Base-by-base conservation (phyloP, 1,284 basidiomycete species). In the Boletus sp. region DNA sequence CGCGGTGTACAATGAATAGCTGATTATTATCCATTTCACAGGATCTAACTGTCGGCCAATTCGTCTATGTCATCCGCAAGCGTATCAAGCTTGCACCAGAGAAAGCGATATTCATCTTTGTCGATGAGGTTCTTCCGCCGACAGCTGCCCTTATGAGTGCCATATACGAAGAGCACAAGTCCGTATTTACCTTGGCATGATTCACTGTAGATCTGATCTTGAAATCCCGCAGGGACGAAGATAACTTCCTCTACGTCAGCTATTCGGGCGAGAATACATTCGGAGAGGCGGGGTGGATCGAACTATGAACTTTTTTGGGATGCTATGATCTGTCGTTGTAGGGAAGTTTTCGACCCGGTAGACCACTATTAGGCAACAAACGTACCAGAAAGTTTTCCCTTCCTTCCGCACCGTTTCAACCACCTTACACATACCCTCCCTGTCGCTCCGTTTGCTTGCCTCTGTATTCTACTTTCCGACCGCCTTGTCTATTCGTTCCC, bases 81-180 rank as follows among this genome's bases (percentile, higher is more conserved):
- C 93, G 97, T 60, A 99, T 99, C 90, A 99, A 99, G 88, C 89
- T 99, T 60, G 94, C 95, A 38, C 97, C 97, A 21, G 97, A 99
- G 86, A 98, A 98, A 82, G 97, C 97, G 37, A 98, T 98, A 80
- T 98, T 98, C 81, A 97, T 98, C 78, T 98, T 98, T 73, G 95
- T 98, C 53, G 95, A 99, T 71, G 97, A 99, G 77, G 95, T 99
- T 59, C 85, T 99, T 46, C 97, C 97, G 56, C 97, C 97, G 52
- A 98, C 97, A 3, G 97, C 97, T 25, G 97, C 97, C 9, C 83
- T 98, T 55, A 99, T 99, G 97, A 96, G 94, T 74, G 91, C 95
- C 55, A 98, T 99, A 73, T 99, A 99, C 75, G 97, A 99, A 79
- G 97, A 99, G 79, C 97, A 99, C 86, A 97, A 97, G 95, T 96